A percentile compares a stretch with the other conserved stretches of the same genome.
phyloP scores from a whole-genome alignment of 495 filamentous ascomycete species.

The Haplographium delicatum region DNA sequence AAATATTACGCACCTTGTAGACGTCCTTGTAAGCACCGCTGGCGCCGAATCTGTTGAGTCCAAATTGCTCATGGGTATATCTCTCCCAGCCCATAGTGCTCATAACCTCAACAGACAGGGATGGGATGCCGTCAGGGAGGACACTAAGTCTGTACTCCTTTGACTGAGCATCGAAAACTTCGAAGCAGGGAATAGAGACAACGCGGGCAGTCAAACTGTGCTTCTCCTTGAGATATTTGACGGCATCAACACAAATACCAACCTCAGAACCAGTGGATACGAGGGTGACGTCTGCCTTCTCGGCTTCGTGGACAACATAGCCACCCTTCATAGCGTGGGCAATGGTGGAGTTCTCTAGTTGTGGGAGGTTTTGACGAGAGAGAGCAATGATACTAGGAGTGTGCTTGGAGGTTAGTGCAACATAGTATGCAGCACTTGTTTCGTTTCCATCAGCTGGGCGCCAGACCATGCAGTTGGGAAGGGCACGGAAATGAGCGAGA shows the following conservation, averaged over 20 bases:
- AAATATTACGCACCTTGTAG: conserved; percentile 67
- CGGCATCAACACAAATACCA: conserved; percentile 85
- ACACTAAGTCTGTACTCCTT: conserved; percentile 92
- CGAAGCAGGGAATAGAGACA: conserved; percentile 93
- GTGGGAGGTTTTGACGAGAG: conserved; percentile 97
- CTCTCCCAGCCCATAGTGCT: conserved; percentile 93
- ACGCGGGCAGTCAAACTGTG: conserved; percentile 85
- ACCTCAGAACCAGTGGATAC: conserved; percentile 97
- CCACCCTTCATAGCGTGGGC: conserved; percentile 88
- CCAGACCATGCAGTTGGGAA: conserved; percentile 99
- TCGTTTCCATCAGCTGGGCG: conserved; percentile 98
- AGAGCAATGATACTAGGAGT: conserved; percentile 91
- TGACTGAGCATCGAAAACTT: conserved; percentile 90
- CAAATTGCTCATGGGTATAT: conserved; percentile 98
- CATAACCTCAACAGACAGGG: conserved; percentile 91
- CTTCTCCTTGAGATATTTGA: conserved; percentile 75
- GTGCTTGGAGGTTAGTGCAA: conserved; percentile 82
- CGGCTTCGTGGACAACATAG: conserved; percentile 80
- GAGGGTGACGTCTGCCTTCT: conserved; percentile 82
- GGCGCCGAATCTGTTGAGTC: conserved; percentile 96
- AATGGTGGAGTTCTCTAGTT: conserved; percentile 88
- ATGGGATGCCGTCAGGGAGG: conserved; percentile 90
- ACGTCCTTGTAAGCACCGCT: conserved; percentile 96
- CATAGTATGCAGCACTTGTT: conserved; percentile 96
- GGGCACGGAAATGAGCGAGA: conserved; percentile 97